A percentile compares a stretch with the other conserved stretches of the same genome.
Conservation (phyloP, 768 basidiomycete genomes). For the Tremella mesenterica region DNA sequence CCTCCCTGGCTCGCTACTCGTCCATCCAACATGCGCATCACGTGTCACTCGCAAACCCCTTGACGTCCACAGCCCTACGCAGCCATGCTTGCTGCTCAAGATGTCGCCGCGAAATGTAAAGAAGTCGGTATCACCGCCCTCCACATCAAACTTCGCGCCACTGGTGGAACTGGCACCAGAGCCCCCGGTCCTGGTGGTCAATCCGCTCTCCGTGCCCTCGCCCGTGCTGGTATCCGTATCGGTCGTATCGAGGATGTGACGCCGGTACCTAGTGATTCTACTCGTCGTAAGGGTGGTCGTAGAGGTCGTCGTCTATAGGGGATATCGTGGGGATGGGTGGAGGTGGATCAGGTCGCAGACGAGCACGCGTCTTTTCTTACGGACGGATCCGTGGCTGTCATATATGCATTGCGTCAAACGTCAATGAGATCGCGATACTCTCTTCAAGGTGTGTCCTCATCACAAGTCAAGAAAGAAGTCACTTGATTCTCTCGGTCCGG, state of each 20-base stretch:
- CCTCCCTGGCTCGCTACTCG: no score
- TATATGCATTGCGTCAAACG: no score
- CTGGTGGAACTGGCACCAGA: slow-evolving; percentile 95
- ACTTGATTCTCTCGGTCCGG: no score
- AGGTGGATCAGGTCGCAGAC: no score
- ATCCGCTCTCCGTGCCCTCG: slow-evolving; percentile 92
- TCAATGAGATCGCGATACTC: no score
- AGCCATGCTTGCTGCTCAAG: slow-evolving; percentile 97
- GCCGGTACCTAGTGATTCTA: slow-evolving; percentile 92
- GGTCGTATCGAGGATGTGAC: slow-evolving; percentile 98
- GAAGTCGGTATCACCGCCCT: slow-evolving; percentile 98
- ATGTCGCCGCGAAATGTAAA: slow-evolving; percentile 89
- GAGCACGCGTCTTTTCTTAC: no score
- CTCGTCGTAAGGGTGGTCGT: slow-evolving; percentile 98
- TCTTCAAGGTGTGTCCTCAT: no score
- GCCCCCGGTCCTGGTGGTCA: slow-evolving; percentile 98
- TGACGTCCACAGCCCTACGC: slow-evolving; percentile 48
- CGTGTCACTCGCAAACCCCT: no score
- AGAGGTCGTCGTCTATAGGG: slow-evolving; percentile 88
- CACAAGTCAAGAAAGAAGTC: no score
- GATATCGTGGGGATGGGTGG: no score
- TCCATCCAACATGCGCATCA: no score
- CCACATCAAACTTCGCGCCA: slow-evolving; percentile 97
- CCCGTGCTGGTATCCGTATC: slow-evolving; percentile 95
- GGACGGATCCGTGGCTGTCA: no score